Evolutionary conservation across 441 rosid genomes (phyloP).

Genomic region (Dalechampia spathulata): DNA sequence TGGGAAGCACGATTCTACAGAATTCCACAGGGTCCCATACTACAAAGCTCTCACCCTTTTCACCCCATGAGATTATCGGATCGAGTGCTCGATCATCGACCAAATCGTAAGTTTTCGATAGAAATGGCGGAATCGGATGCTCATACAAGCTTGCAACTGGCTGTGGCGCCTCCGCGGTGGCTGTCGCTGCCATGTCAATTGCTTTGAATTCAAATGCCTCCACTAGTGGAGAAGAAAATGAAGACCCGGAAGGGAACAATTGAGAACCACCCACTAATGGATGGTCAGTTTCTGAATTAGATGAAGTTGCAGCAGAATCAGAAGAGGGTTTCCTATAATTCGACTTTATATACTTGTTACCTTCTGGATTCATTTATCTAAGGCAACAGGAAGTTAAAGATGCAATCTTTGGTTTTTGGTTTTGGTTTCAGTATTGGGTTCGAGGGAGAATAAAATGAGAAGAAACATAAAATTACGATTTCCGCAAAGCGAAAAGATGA

Average conservation of each 20-base stretch:
- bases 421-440: too few relatives aligned
- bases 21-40: slow-evolving; percentile 93
- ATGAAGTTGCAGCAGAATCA: slow-evolving; percentile 17
- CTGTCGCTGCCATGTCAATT: too few relatives aligned
- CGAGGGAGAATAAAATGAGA: too few relatives aligned
- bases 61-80: slow-evolving; percentile 76
- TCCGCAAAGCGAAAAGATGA: too few relatives aligned
- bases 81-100: slow-evolving; percentile 66
- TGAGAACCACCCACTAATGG: too few relatives aligned
- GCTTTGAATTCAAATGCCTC: slow-evolving; percentile 17
- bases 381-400: neutral
- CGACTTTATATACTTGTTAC: too few relatives aligned
- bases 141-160: slow-evolving; percentile 59
- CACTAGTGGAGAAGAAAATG: slow-evolving; percentile 14
- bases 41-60: slow-evolving; percentile 65
- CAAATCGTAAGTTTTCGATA: slow-evolving; percentile 72
- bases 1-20: slow-evolving; percentile 73
- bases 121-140: slow-evolving; percentile 67
- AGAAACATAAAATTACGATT: slow-evolving; percentile 8
- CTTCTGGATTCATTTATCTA: slow-evolving; percentile 34
- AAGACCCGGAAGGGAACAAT: too few relatives aligned
- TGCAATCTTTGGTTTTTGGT: neutral
- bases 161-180: slow-evolving; percentile 43
- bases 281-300: slow-evolving; percentile 15
- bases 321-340: slow-evolving; percentile 3